Evolutionary conservation across 768 basidiomycete species (phyloP).

Genomic region (Lentinula boryana): DNA sequence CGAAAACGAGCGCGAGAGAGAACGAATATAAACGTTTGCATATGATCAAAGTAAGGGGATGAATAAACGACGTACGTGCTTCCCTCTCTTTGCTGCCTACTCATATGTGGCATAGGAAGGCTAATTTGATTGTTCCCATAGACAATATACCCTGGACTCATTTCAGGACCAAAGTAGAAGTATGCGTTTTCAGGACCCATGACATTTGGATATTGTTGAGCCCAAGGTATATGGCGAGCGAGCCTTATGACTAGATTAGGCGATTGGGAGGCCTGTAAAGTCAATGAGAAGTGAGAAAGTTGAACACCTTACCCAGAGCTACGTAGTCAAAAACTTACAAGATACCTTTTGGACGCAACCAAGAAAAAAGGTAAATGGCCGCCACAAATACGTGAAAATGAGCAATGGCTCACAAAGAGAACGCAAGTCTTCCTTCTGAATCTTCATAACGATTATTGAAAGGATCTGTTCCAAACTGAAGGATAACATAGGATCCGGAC

Average conservation of each 20-base stretch:
- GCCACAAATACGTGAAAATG: neutral
- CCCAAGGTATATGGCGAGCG: constrained; percentile 60
- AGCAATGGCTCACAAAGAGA: constrained; percentile 53
- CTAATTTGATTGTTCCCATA: constrained; percentile 60
- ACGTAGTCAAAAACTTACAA: neutral
- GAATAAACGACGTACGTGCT: constrained; percentile 48
- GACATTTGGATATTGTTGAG: constrained; percentile 58
- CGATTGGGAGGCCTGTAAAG: constrained; percentile 41
- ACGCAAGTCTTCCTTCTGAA: constrained; percentile 55
- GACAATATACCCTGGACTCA: constrained; percentile 53
- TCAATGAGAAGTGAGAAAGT: neutral
- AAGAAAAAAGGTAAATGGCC: constrained; percentile 10
- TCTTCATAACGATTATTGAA: constrained; percentile 60
- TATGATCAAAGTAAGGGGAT: neutral
- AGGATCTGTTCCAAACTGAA: constrained; percentile 62
- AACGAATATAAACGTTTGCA: neutral
- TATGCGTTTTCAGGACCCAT: constrained; percentile 80
- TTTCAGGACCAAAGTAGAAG: constrained; percentile 69
- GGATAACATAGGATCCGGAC: constrained; percentile 40
- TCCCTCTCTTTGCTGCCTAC: constrained; percentile 51
- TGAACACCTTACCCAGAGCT: neutral
- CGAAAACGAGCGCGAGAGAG: neutral
- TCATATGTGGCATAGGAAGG: constrained; percentile 50
- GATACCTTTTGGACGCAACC: constrained; percentile 8
- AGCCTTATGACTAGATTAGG: constrained; percentile 63